Evolutionary conservation across 2,329 filamentous ascomycete genomes (phyloP), one percentile per base, ranked within the genome.

Genomic region (Aspergillus sclerotialis): DNA sequence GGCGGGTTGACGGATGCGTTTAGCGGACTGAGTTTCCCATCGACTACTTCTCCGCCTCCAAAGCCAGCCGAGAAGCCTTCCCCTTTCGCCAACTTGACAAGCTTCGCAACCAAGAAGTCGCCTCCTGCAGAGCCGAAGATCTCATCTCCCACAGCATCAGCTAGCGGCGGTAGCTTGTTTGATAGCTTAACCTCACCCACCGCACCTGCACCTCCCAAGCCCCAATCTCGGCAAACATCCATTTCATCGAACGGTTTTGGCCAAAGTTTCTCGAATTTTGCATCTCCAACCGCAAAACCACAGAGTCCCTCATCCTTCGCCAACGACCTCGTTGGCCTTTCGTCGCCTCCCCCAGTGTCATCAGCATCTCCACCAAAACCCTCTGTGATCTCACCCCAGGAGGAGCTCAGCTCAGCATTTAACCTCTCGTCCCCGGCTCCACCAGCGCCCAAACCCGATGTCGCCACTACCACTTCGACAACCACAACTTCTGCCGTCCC

Each of bases 1-100:
- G 74, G 84, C 23, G 82, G 82, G 3, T 70, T 94, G 47, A 82
- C 81, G 36, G 86, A 94, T 65, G 87, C 88, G 8, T 95, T 90
- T 58, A 78, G 80, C 46, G 73, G 76, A 23, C 60, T 87, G 28
- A 81, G 72, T 39, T 84, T 88, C 36, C 69, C 67, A 27, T 52
- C 67, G 5, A 50, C 68, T n/a, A 59, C 65, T 7, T 67, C 63
- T 35, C 50, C 59, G 28, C 49, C 46, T 14, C 39, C 45, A 15
- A 58, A 66, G 39, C 60, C 59, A 24, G 48, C 52, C 12, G 56
- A 69, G 8, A 80, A 81, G 55, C 64, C 75, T 2, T 72, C 73
- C 33, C 76, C 81, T 2, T 87, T 87, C 59, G 75, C 82, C 13
- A 72, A 69, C 35, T 64, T 81, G 8, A 65, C 71, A 34, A 77